Evolutionary conservation across 1,139 yeast genomes (phyloP).

Genomic region (Hyphopichia burtonii): DNA sequence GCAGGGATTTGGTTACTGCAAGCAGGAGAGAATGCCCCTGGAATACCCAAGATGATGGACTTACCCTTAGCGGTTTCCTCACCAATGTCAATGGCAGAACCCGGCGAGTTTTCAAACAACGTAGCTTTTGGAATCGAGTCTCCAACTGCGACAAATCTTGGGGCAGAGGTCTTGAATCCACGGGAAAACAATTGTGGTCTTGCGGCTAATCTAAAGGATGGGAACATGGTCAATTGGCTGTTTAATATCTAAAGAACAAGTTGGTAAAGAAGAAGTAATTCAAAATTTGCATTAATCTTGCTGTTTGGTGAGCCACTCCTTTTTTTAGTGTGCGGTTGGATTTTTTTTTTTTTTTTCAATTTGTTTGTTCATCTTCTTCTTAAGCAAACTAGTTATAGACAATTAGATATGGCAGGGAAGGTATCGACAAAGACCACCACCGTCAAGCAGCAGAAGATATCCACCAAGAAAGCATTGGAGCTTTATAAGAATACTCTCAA

Average conservation of each 20-base stretch:
- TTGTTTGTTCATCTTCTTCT: too few relatives aligned
- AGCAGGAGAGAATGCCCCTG: slow-evolving; percentile 90
- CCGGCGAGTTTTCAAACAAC: slow-evolving; percentile 67
- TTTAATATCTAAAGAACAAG: too few relatives aligned
- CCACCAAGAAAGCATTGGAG: slow-evolving; percentile 45
- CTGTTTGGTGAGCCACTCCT: too few relatives aligned
- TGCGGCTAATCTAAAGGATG: slow-evolving; percentile 1
- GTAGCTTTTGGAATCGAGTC: slow-evolving; percentile 55
- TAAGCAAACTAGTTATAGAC: not conserved
- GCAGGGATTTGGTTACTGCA: slow-evolving; percentile 85
- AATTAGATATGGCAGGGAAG: slow-evolving; percentile 1
- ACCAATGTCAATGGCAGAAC: slow-evolving; percentile 59
- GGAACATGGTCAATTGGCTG: not conserved
- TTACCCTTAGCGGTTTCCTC: slow-evolving; percentile 53
- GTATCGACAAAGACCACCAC: not conserved
- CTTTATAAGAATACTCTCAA: slow-evolving; percentile 70
- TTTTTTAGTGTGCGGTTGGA: too few relatives aligned
- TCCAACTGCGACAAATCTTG: slow-evolving; percentile 47
- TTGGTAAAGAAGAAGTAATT: too few relatives aligned
- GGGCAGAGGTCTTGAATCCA: slow-evolving; percentile 29
- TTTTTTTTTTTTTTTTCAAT: too few relatives aligned
- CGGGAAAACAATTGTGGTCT: slow-evolving; percentile 15
- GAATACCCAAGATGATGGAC: slow-evolving; percentile 73
- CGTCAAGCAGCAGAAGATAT: slow-evolving; percentile 13
- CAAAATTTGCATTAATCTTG: too few relatives aligned